A percentile compares a stretch with the other conserved stretches of the same genome.
phyloP scores from a whole-genome alignment of 495 filamentous ascomycete genomes.

The Aspergillus funiculosus region DNA sequence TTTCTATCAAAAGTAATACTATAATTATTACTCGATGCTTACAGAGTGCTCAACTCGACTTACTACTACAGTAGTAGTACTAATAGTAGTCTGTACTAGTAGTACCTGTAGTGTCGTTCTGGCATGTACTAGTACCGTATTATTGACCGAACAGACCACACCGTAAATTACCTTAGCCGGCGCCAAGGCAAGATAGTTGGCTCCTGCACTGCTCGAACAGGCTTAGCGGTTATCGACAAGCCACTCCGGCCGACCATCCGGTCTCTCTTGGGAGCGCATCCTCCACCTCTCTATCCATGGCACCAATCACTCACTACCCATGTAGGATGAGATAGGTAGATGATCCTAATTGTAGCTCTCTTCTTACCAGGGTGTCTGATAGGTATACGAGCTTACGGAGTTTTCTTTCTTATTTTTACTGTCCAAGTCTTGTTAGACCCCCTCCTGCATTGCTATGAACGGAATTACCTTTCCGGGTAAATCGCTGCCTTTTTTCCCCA shows the following conservation, averaged over 20 bases:
- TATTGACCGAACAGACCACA: no score
- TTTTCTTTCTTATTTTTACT: no score
- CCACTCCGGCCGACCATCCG: slow-evolving; percentile 17
- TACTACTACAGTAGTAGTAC: no score
- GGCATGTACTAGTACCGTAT: no score
- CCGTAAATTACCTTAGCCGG: background rate
- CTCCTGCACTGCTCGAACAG: background rate
- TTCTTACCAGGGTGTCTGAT: background rate
- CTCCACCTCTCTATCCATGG: slow-evolving; percentile 13
- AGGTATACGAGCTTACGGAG: background rate
- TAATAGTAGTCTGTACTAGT: no score
- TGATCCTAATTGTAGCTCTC: background rate
- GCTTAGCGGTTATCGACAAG: slow-evolving; percentile 1
- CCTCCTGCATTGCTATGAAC: background rate
- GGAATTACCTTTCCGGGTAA: background rate
- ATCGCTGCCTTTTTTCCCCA: background rate
- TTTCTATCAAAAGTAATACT: no score
- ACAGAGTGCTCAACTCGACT: no score
- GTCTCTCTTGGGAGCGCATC: slow-evolving; percentile 9
- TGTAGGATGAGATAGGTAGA: no score
- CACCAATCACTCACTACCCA: slow-evolving; percentile 4
- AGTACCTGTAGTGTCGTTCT: no score
- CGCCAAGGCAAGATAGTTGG: no score
- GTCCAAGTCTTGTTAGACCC: background rate
- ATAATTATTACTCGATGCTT: no score